Evolutionary conservation across 1,139 yeast species (phyloP), one percentile per base, ranked within the genome.

Genomic region (Barnettozyma hawaiiensis): DNA sequence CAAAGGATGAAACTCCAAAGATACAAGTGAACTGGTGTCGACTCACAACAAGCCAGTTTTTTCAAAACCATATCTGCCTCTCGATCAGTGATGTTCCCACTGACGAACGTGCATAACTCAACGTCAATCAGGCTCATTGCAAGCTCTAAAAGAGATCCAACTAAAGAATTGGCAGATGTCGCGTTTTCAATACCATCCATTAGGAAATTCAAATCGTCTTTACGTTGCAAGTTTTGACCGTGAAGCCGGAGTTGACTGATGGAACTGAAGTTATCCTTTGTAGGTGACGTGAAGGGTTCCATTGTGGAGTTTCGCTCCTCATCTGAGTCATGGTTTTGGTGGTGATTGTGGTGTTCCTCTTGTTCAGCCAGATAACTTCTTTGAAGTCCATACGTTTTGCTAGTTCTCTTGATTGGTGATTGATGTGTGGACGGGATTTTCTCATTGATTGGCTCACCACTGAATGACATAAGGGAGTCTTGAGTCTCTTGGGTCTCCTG

Each of bases 131-230:
- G 48, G 23, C 48, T 53, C 37, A 54, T 44, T 0, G 61, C 58
- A n/a, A 64, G 46, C 11, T 63, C 65, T 3, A 63, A 31, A 7
- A 64, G 31, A 9, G 42, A 26, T 2, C 55, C 48, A 2, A 50
- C 21, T n/a, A 50, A 10, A 40, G 51, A 31, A 41, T 40, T 23
- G 28, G 39, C 35, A 38, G 31, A 27, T 4, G 33, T 26, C 23
- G 45, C 24, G 5, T 20, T 23, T 11, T 51, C 42, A 7, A 67
- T 49, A 1, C 70, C 69, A n/a, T 66, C 71, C 21, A 67, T 43
- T 14, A 66, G 47, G 40, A 65, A 66, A 39, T 57, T 63, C 37
- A 64, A 49, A 22, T 67, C 70, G 39, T 65, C 66, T 2, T 49
- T 40, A 31, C 56, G 58, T 32, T 63, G 61, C 3, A 64, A 54